Base-by-base conservation (phyloP, 2,329 filamentous ascomycete genomes). In the Colletotrichum tropicicola region DNA sequence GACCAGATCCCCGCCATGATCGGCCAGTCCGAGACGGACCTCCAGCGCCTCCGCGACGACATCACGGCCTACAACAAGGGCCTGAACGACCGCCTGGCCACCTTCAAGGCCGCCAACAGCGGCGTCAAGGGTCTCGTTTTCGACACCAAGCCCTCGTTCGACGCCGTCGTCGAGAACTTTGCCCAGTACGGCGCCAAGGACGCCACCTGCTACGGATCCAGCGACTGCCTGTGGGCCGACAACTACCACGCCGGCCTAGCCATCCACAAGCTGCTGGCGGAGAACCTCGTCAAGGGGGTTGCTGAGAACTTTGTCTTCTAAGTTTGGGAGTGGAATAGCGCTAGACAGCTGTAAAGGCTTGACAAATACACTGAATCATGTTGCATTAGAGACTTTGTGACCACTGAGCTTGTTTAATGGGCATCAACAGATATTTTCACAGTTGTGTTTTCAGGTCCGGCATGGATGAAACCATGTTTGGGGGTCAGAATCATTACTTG, bases 211-310 rank as follows among this genome's bases (percentile, higher is more conserved):
- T 83, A 82, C 53, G 82, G 81, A 0, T 72, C 79, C 8, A 74
- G 70, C 19, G 78, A 75, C n/a, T 84, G 82, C 67, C 58, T 84
- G 37, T 83, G 82, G 80, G 79, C 76, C 45, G 78, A 83, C 59
- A 70, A 79, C 35, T 82, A 81, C 43, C 80, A 82, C 35, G 80
- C 80, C 0, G 79, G 74, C 0, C 66, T 78, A 4, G 75, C 74
- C 9, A 81, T 82, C n/a, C 77, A 82, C 59, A 70, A 71, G 62
- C 71, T 82, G 6, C 78, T 81, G 2, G 80, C 77, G 0, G 65
- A 72, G 21, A 73, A 77, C 3, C 74, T 81, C 9, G 78, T 72
- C 4, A 72, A 69, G 37, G 60, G 62, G 17, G 66, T 68, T 6
- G 59, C 59, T 3, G 54, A 13, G 13, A 65, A 65, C 28, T 65